phyloP scores from a whole-genome alignment of 179 eudicot genomes.

The Sideroxylon spinosum region DNA sequence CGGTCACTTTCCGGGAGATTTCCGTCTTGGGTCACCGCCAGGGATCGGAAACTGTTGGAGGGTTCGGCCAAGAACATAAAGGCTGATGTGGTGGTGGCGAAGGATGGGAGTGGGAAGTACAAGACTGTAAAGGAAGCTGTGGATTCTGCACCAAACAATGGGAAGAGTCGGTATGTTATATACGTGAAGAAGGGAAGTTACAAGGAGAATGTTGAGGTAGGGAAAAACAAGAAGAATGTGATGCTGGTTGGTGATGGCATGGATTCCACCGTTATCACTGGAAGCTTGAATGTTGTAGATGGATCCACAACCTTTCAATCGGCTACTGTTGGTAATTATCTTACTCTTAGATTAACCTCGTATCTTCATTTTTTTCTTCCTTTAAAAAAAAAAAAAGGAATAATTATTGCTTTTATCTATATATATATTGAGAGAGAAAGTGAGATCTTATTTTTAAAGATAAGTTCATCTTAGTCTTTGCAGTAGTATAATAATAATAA shows the following conservation, averaged over 20 bases:
- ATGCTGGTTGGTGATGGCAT: constrained; percentile 56
- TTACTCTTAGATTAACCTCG: neutral
- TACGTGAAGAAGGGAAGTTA: constrained; percentile 49
- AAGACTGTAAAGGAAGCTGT: constrained; percentile 39
- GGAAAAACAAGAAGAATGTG: constrained; percentile 35
- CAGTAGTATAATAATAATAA: too few species aligned
- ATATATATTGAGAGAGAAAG: too few species aligned
- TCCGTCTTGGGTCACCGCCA: constrained; percentile 33
- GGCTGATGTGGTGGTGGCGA: constrained; percentile 45
- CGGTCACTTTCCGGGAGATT: neutral
- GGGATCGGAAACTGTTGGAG: constrained; percentile 36
- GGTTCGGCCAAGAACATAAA: constrained; percentile 1
- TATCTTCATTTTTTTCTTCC: too few species aligned
- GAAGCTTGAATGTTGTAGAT: constrained; percentile 35
- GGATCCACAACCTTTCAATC: constrained; percentile 39
- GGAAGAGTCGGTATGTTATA: constrained; percentile 30
- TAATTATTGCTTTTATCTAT: too few species aligned
- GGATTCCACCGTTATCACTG: constrained; percentile 41
- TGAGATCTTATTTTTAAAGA: too few species aligned
- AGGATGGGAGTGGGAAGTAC: constrained; percentile 47
- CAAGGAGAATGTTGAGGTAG: constrained; percentile 37
- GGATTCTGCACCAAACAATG: constrained; percentile 30
- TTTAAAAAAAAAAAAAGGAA: too few species aligned
- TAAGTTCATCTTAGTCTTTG: too few species aligned
- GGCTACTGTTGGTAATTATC: constrained; percentile 44